These are phyloP conservation scores for Phytopythium delawarense DNA, from an alignment of 352 stramenopile species.

Conservation along the genomic window DNA sequence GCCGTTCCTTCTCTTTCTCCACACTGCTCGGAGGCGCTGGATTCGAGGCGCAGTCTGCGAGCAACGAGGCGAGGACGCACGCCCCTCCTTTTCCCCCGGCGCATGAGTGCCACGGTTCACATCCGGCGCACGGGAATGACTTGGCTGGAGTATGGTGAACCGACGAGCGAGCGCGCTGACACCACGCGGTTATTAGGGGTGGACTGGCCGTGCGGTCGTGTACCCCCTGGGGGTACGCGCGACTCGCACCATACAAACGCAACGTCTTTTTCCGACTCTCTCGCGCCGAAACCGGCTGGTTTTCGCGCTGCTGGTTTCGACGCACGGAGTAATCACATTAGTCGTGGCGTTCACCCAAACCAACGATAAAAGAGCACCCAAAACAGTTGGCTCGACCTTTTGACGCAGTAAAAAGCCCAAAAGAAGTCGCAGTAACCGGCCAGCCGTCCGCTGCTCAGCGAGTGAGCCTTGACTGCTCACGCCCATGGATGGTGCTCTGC, in stretches of 20 bases:
- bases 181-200: not conserved
- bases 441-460: no score
- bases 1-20: not conserved
- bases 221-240: not conserved
- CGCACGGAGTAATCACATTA: not conserved
- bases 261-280: slow-evolving; percentile 5
- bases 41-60: not conserved
- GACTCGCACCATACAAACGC: not conserved
- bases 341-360: not conserved
- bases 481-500: not conserved
- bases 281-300: not conserved
- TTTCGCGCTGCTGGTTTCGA: not conserved
- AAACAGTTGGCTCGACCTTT: not conserved
- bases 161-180: not conserved
- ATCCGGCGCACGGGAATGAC: not conserved
- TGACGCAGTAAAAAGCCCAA: not conserved
- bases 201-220: not conserved
- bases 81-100: not conserved
- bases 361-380: not conserved
- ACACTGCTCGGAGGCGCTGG: not conserved
- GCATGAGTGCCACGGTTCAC: not conserved
- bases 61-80: not conserved
- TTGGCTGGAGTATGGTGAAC: not conserved
- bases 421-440: no score
- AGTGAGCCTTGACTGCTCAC: not conserved